Evolutionary conservation across 1,139 yeast genomes (phyloP), one percentile per base, ranked within the genome.

Genomic region (Blastobotrys elegans): DNA sequence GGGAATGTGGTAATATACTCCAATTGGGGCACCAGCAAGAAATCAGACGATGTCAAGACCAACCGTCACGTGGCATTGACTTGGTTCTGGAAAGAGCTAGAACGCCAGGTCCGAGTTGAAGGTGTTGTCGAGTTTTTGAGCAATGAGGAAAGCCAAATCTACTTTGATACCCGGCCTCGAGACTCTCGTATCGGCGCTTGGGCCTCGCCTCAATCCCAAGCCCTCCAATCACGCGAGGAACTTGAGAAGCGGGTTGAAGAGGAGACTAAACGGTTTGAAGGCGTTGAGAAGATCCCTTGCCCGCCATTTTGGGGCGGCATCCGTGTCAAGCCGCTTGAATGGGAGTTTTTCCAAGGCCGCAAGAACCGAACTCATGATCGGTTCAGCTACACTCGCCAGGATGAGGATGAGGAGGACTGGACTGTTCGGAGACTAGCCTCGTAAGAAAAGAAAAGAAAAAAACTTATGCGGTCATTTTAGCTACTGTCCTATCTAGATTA

Each of bases 331-430:
- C 98, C 99, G 1, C 70, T 86, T 47, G 96, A 88, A 62, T 77
- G 92, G 57, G 98, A 92, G 68, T 92, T 92, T 63, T 92, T 97
- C 97, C 97, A 92, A 69, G 98, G 98, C 16, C 79, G 98, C 53
- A 75, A 79, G 51, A 84, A 87, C 61, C 77, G 99, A 65, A 73
- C 90, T 50, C 98, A 92, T 65, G 99, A 92, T 67, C 77, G 98
- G 60, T 73, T 89, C 49, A 77, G 81, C n/a, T 92, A 76, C 66
- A 75, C 77, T 54, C 75, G 94, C 61, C 79, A 76, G 10, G 11
- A 14, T 14, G 39, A 29, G 13, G 57, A 56, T 7, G 59, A 69
- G 16, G 74, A 70, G 20, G 66, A 72, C 32, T 90, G 95, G 95
- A 67, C 72, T 38, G 60, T 83, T 22, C 69, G 72, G 38, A 77